Conservation (phyloP, 306 rosid species). For the Citrullus colocynthis region DNA sequence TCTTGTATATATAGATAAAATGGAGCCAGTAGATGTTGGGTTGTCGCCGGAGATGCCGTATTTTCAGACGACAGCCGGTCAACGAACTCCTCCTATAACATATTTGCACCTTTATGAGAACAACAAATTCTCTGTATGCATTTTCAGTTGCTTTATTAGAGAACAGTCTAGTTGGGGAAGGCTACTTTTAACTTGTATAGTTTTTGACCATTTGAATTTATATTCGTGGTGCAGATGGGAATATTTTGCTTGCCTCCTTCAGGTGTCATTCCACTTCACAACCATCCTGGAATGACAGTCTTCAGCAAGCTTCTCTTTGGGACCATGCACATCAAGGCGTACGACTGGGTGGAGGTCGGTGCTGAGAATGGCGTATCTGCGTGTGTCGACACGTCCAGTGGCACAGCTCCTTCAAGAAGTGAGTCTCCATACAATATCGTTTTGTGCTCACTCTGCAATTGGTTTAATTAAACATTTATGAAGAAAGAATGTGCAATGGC, state of each 20-base stretch:
- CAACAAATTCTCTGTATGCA: conserved; percentile 61
- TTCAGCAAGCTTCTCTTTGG: conserved; percentile 88
- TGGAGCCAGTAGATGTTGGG: conserved; percentile 61
- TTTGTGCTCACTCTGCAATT: background rate
- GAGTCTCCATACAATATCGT: conserved; percentile 10
- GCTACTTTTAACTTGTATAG: background rate
- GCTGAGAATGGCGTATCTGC: conserved; percentile 24
- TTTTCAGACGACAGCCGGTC: conserved; percentile 22
- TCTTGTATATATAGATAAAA: conserved; percentile 42
- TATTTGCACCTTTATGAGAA: conserved; percentile 64
- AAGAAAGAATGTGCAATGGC: background rate
- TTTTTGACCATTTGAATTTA: background rate
- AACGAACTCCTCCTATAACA: conserved; percentile 37
- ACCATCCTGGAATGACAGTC: conserved; percentile 98
- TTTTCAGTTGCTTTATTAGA: background rate
- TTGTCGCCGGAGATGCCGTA: conserved; percentile 47
- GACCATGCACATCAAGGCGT: conserved; percentile 86
- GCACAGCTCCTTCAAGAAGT: conserved; percentile 36
- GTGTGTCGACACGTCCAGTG: conserved; percentile 14
- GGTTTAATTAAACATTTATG: background rate
- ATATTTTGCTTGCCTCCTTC: conserved; percentile 95
- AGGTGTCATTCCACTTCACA: conserved; percentile 87
- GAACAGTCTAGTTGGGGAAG: background rate
- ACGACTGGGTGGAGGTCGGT: conserved; percentile 64
- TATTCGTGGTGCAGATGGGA: conserved; percentile 49